These are phyloP conservation scores for Datura wrightii DNA, from an alignment of 257 asterid species.

Conservation along the genomic window DNA sequence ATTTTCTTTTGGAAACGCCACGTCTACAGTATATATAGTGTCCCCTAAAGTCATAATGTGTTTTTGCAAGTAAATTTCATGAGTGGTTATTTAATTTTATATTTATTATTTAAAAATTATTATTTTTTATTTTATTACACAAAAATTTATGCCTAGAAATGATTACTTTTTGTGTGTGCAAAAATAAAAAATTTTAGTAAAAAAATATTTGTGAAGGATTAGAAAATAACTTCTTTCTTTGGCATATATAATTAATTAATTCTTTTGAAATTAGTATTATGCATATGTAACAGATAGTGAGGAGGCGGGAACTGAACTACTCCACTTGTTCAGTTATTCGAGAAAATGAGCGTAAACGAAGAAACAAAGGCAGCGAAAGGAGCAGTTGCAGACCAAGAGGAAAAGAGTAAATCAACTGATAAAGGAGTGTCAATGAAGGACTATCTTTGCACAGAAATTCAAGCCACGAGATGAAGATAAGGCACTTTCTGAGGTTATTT, in stretches of 20 bases:
- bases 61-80: too few species aligned
- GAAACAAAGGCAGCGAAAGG: neutral
- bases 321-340: conserved; percentile 52
- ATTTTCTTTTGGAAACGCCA: neutral
- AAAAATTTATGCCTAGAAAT: too few species aligned
- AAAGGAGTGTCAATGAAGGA: conserved; percentile 63
- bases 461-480: conserved; percentile 79
- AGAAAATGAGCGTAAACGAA: conserved; percentile 42
- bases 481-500: conserved; percentile 66
- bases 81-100: too few species aligned
- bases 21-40: neutral
- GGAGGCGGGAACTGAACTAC: conserved; percentile 53
- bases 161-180: too few species aligned
- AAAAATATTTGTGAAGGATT: too few species aligned
- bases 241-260: neutral
- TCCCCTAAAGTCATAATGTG: neutral
- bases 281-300: conserved; percentile 42
- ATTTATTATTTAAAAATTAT: too few species aligned
- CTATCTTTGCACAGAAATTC: conserved; percentile 56
- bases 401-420: conserved; percentile 37
- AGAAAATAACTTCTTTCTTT: too few species aligned
- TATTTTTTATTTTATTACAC: too few species aligned
- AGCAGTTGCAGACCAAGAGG: too few species aligned
- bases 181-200: too few species aligned
- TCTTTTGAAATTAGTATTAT: neutral